Evolutionary conservation across 768 basidiomycete genomes (phyloP).

Genomic region (Dacryopinax spathularia): DNA sequence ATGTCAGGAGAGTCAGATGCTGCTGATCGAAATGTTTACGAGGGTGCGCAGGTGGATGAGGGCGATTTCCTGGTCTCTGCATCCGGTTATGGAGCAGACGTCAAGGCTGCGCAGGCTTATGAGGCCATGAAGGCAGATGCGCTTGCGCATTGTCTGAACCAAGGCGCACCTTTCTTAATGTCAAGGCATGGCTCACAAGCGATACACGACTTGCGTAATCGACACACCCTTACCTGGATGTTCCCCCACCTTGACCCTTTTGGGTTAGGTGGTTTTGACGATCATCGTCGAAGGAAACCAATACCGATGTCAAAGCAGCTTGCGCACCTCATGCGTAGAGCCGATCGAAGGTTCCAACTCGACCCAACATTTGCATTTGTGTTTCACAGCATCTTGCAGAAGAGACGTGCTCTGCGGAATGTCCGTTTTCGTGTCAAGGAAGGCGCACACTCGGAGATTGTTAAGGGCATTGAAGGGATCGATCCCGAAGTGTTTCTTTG

Average conservation of each 20-base stretch:
- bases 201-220: constrained; percentile 28
- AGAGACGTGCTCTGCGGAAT: constrained; percentile 21
- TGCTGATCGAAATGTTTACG: neutral
- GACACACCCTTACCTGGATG: constrained; percentile 26
- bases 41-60: neutral
- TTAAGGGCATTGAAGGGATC: constrained; percentile 17
- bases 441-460: constrained; percentile 18
- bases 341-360: constrained; percentile 25
- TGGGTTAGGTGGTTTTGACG: constrained; percentile 32
- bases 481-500: constrained; percentile 18
- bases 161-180: neutral
- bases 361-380: constrained; percentile 32
- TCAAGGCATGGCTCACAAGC: constrained; percentile 5
- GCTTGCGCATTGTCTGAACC: neutral
- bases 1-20: neutral
- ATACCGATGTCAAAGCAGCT: constrained; percentile 26
- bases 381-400: constrained; percentile 31
- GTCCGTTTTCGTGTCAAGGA: constrained; percentile 23
- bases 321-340: constrained; percentile 23
- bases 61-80: neutral
- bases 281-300: constrained; percentile 11
- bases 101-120: neutral
- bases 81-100: neutral
- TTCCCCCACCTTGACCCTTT: constrained; percentile 34
- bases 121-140: neutral